Evolutionary conservation across 1,284 basidiomycete species (phyloP), one percentile per base, ranked within the genome.

Genomic region (Phlebopus sp.): DNA sequence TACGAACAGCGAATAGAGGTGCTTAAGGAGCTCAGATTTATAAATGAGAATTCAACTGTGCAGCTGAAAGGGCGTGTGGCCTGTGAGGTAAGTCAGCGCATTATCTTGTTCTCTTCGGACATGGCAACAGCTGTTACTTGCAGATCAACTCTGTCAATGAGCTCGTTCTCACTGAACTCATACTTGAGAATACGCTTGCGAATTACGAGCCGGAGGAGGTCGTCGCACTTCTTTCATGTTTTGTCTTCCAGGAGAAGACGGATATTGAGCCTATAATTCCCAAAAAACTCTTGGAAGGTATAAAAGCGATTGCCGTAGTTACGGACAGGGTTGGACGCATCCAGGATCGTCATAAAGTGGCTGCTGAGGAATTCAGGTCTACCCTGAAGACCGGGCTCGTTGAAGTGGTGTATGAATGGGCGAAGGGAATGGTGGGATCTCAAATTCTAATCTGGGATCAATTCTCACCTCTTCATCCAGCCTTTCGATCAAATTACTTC

Each of bases 331-430:
- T 99, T 4, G 84, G 84, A 34, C 70, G 79, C 10, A 80, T 91
- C 15, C 94, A 98, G 63, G 82, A 91, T 55, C 67, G 71, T 23
- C 81, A 92, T 63, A 88, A 87, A 59, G 89, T 97, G 1, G 74
- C 81, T 34, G 83, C 81, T 25, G 89, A 90, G 57, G 90, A 88
- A 52, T 89, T 88, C 63, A 76, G 80, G 37, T 78, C 81, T 27
- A 78, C 75, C 41, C 80, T 93, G 55, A 96, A 95, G 68, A 89
- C 90, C 54, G 96, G 96, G 2, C 73, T 99, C 21, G 84, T 92
- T 10, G 92, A 97, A 62, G 95, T 97, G 1, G 96, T 98, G 7
- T 97, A 98, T 66, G 94, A 98, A 67, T 99, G 97, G 97, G 95
- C 97, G 0, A 90, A 89, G 63, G 97, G 97, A 46, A 97, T 95